Percentiles rank a stretch among this genome's conserved stretches.
These are phyloP conservation scores for Nelumbo lutea DNA, from an alignment of 164 flowering plant genomes.

Conservation along the genomic window DNA sequence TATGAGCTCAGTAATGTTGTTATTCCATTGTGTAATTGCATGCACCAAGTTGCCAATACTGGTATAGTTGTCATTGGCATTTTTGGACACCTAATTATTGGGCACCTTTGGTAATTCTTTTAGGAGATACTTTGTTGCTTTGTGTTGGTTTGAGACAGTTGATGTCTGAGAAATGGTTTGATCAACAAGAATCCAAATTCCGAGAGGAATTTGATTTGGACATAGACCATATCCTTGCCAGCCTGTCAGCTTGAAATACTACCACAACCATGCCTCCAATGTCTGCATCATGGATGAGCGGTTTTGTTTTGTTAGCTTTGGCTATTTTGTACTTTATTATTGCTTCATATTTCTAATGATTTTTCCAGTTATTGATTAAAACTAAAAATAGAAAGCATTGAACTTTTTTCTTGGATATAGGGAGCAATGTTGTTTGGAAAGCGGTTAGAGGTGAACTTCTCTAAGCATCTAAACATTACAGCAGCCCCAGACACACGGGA, in stretches of 20 bases:
- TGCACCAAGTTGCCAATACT: too few relatives aligned
- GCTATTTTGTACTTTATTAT: too few relatives aligned
- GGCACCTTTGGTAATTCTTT: too few relatives aligned
- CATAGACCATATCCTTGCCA: too few relatives aligned
- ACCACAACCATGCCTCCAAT: not conserved
- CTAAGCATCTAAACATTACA: slow-evolving; percentile 80
- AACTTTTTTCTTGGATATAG: slow-evolving; percentile 27
- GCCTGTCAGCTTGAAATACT: not conserved
- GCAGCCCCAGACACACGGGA: slow-evolving; percentile 85
- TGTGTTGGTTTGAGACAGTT: not conserved
- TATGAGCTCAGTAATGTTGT: not conserved
- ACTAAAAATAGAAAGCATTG: not conserved
- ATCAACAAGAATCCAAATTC: not conserved
- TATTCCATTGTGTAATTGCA: not conserved
- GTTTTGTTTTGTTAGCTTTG: not conserved
- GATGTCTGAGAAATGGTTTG: not conserved
- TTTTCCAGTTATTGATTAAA: too few relatives aligned
- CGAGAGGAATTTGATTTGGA: not conserved
- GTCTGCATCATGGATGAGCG: not conserved
- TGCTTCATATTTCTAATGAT: too few relatives aligned
- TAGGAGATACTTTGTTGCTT: too few relatives aligned
- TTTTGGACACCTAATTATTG: too few relatives aligned
- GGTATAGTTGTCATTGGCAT: too few relatives aligned
- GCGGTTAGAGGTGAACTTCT: slow-evolving; percentile 92
- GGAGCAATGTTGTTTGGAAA: slow-evolving; percentile 87